Percentiles rank a stretch among this genome's conserved stretches.
Conservation (phyloP, 2,329 filamentous ascomycete species). For the Aureobasidium subglaciale region DNA sequence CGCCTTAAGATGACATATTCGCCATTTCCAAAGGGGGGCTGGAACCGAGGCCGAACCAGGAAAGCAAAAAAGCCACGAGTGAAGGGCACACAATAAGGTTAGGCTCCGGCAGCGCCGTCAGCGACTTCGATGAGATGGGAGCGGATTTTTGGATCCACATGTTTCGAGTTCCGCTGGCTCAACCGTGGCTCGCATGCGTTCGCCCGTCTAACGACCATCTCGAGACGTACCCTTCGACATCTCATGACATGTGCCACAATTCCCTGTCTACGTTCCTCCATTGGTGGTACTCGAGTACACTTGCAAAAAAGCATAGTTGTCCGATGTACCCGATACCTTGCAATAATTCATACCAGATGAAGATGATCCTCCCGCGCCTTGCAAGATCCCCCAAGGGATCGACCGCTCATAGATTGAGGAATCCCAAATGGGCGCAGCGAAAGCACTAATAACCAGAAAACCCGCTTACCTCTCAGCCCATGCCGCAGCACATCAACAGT, state of each 20-base stretch:
- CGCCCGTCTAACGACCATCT: neutral
- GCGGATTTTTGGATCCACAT: constrained; percentile 6
- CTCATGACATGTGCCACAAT: neutral
- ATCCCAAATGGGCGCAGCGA: neutral
- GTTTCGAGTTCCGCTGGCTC: neutral
- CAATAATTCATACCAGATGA: too few species aligned
- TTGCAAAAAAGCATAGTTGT: neutral
- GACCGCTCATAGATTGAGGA: neutral
- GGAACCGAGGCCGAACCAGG: constrained; percentile 7
- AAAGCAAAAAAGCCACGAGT: neutral
- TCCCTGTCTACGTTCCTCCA: neutral
- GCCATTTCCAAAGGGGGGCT: neutral
- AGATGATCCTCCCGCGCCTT: neutral
- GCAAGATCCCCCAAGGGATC: neutral
- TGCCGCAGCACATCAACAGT: neutral
- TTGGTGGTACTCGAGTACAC: neutral
- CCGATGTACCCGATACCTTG: too few species aligned
- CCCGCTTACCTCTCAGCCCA: neutral
- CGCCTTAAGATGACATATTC: constrained; percentile 7
- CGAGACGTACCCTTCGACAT: neutral
- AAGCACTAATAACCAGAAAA: neutral
- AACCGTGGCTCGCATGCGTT: constrained; percentile 11
- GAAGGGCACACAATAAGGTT: neutral
- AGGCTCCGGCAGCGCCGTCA: neutral
- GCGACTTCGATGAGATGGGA: neutral